Conservation (phyloP, 129 eudicot species). For the Gnaphalium uliginosum region DNA sequence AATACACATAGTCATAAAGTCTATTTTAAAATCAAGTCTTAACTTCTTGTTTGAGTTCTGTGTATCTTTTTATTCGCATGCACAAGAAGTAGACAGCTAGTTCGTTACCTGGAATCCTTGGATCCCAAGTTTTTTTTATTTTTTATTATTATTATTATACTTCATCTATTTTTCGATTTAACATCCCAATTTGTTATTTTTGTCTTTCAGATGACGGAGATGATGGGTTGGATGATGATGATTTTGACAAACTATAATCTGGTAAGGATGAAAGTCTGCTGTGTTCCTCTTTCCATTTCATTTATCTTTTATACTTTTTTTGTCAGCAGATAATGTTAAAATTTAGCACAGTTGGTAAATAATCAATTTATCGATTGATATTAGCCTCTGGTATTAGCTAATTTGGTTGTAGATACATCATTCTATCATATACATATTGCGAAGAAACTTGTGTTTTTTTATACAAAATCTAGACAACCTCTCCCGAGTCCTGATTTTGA, state of each 20-base stretch:
- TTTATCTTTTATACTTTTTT: too few relatives aligned
- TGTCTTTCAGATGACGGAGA: constrained; percentile 70
- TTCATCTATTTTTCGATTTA: background rate
- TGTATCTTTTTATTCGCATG: background rate
- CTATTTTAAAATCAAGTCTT: background rate
- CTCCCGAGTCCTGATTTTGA: too few relatives aligned
- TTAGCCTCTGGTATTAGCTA: background rate
- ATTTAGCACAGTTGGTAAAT: background rate
- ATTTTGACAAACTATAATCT: constrained; percentile 78
- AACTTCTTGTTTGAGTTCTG: background rate
- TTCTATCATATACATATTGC: too few relatives aligned
- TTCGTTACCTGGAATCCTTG: constrained; percentile 1
- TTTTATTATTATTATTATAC: background rate
- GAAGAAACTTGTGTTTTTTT: too few relatives aligned
- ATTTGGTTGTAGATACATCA: too few relatives aligned
- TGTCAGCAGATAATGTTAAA: background rate
- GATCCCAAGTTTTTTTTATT: background rate
- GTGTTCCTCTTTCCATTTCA: constrained; percentile 5
- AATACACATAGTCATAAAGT: background rate
- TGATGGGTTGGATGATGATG: constrained; percentile 80
- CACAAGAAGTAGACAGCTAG: background rate
- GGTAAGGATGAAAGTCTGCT: constrained; percentile 44
- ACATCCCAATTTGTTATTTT: constrained; percentile 12
- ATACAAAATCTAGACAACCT: too few relatives aligned
- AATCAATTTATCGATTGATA: background rate